Evolutionary conservation across 2,329 filamentous ascomycete species (phyloP).

Genomic region (Arthrocladium fulminans): DNA sequence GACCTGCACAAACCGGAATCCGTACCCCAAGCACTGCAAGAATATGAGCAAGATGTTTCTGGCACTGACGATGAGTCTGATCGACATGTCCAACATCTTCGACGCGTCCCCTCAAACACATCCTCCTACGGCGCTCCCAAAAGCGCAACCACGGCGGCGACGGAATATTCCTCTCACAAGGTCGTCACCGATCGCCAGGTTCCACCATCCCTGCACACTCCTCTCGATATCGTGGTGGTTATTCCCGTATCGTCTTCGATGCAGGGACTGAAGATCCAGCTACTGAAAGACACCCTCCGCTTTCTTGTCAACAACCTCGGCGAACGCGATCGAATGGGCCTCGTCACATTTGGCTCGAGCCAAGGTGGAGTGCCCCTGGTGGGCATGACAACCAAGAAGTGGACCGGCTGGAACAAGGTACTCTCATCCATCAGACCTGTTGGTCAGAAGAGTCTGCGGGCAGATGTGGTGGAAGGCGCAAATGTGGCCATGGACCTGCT

Average conservation of each 20-base stretch:
- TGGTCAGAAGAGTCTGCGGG: constrained; percentile 90
- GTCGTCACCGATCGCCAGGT: constrained; percentile 27
- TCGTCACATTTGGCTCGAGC: constrained; percentile 94
- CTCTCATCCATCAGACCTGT: constrained; percentile 83
- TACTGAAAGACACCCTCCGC: constrained; percentile 80
- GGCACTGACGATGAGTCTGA: constrained; percentile 76
- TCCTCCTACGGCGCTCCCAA: constrained; percentile 74
- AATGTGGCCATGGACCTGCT: constrained; percentile 97
- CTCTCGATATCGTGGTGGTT: constrained; percentile 90
- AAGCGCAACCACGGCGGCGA: constrained; percentile 79
- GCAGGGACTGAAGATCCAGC: constrained; percentile 97
- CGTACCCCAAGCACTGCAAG: constrained; percentile 27
- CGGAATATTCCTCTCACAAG: constrained; percentile 75
- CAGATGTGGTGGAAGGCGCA: constrained; percentile 92
- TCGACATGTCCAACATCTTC: constrained; percentile 43
- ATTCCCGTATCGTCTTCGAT: constrained; percentile 96
- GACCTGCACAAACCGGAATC: constrained; percentile 67
- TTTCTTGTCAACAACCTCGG: constrained; percentile 87
- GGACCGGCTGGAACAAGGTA: constrained; percentile 83
- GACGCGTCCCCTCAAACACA: constrained; percentile 71
- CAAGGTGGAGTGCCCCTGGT: constrained; percentile 88
- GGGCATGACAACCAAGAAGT: constrained; percentile 95
- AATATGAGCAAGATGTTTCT: constrained; percentile 71
- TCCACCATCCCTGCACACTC: constrained; percentile 63
- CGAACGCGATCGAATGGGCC: constrained; percentile 88